Evolutionary conservation across 805 yeast species (phyloP), one percentile per base, ranked within the genome.

Genomic region (Pichia cephalocereana): DNA sequence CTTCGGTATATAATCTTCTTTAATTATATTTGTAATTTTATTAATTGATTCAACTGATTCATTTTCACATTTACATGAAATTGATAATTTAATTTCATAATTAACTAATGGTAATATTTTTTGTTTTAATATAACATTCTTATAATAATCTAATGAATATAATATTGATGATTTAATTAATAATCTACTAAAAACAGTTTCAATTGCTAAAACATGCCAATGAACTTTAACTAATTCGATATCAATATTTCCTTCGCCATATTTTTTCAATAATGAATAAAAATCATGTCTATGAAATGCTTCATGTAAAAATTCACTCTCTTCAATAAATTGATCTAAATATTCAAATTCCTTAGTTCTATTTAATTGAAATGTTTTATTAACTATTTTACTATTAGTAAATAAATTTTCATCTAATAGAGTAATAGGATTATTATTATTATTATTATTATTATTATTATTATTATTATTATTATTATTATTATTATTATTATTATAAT

Each of bases 121-220:
- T 34, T 52, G 54, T 15, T 26, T 45, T 15, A 52, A 18, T 10
- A 52, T 17, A 9, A 40, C 39, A 38, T 52, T 52, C 14, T 49
- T 52, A 30, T 36, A 40, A 36, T 30, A 49, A 41, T 49, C 50
- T 15, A 44, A 17, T 10, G 54, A 26, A 36, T 41, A 39, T 40
- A 52, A 40, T 6, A 46, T 7, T 14, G 44, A 28, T 12, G 54
- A 52, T 8, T 42, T 42, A 3, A 38, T 31, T 14, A 44, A 26
- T 32, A 52, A 38, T 28, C 43, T 52, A 40, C 47, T 42, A 32
- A 46, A 52, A 14, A 40, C 41, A n/a, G 44, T 44, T 7, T 30
- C 19, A 15, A 40, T 19, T 5, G 28, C 2, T 7, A 49, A 30
- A 6, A 17, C 38, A n/a, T 43, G 27, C 14, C 28, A 40, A 36